Conservation (phyloP, 805 yeast species). For the Lipomyces mesembrius region DNA sequence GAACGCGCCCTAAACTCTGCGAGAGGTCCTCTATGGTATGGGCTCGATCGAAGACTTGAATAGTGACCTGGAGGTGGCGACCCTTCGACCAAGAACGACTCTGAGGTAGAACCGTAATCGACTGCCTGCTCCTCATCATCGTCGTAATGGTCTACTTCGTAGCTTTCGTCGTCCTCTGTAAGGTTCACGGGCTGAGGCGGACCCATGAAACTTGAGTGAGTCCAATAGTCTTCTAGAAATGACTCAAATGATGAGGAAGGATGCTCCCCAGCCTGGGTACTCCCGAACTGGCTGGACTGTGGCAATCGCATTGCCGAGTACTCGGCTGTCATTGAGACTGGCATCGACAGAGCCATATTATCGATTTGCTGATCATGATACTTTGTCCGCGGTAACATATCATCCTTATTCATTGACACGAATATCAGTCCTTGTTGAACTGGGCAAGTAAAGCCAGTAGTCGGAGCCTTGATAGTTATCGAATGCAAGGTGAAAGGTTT, state of each 20-base stretch:
- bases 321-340: slow-evolving; percentile 10
- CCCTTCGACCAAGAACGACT: background rate
- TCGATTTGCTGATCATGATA: slow-evolving; percentile 28
- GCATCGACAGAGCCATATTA: slow-evolving; percentile 13
- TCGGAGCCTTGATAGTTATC: slow-evolving; percentile 35
- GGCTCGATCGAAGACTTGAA: background rate
- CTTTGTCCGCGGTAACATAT: slow-evolving; percentile 29
- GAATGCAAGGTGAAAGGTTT: slow-evolving; percentile 33
- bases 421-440: slow-evolving; percentile 34
- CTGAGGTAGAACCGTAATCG: slow-evolving; percentile 1
- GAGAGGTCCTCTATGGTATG: background rate
- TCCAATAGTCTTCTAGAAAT: slow-evolving; percentile 9
- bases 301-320: slow-evolving; percentile 21
- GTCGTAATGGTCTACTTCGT: slow-evolving; percentile 10
- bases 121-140: slow-evolving; percentile 6
- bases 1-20: slow-evolving; percentile 5
- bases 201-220: slow-evolving; percentile 6
- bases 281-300: slow-evolving; percentile 11
- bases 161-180: slow-evolving; percentile 11
- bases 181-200: slow-evolving; percentile 2
- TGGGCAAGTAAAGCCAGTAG: slow-evolving; percentile 35
- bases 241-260: slow-evolving; percentile 7
- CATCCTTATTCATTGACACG: slow-evolving; percentile 34
- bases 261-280: background rate
- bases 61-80: background rate